These are phyloP conservation scores for Grigorovia jiainica DNA, from an alignment of 805 yeast species.

Conservation along the genomic window DNA sequence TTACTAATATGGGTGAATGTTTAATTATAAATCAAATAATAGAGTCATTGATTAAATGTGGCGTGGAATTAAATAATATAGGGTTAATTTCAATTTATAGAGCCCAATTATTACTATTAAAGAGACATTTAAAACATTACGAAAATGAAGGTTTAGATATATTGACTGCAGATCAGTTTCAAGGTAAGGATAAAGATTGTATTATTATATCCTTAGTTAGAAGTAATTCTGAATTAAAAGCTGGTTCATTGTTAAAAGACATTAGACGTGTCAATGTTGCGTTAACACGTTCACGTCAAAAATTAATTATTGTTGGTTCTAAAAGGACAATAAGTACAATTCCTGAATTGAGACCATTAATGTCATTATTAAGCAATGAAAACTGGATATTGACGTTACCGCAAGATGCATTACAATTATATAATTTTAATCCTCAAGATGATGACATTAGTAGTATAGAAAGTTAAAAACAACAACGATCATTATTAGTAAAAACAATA, in stretches of 20 bases:
- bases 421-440: conserved; percentile 28
- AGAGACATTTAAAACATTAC: conserved; percentile 16
- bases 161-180: conserved; percentile 90
- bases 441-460: too few relatives aligned
- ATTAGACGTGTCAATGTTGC: conserved; percentile 94
- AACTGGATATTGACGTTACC: conserved; percentile 61
- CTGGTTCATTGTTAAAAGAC: conserved; percentile 75
- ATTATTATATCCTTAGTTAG: conserved; percentile 83
- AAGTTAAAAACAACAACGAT: background rate
- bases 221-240: conserved; percentile 52
- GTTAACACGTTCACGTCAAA: conserved; percentile 79
- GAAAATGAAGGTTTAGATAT: conserved; percentile 47
- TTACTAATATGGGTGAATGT: conserved; percentile 69
- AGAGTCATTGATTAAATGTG: conserved; percentile 45
- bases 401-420: conserved; percentile 31
- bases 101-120: conserved; percentile 57
- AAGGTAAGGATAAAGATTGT: conserved; percentile 92
- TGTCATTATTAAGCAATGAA: conserved; percentile 44
- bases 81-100: conserved; percentile 89
- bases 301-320: conserved; percentile 79
- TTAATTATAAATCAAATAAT: conserved; percentile 53
- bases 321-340: conserved; percentile 37
- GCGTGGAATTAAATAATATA: conserved; percentile 48
- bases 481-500: too few relatives aligned
- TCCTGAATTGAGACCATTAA: conserved; percentile 35